Conservation (phyloP, 2,329 filamentous ascomycete genomes). For the Teratosphaeria pseudoeucalypti region DNA sequence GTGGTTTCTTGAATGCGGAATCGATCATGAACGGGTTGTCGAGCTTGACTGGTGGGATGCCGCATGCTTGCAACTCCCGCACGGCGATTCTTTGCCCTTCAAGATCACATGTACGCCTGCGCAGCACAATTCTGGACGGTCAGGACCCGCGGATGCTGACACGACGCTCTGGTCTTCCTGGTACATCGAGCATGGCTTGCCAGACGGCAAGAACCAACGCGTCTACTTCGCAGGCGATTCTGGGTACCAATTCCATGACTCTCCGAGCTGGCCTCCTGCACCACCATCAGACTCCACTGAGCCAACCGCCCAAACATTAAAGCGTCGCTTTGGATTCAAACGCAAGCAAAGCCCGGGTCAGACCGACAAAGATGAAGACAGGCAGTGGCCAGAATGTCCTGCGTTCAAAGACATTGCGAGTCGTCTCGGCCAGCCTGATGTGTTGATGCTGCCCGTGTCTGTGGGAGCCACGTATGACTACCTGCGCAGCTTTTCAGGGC, state of each 20-base stretch:
- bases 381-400: slow-evolving; percentile 2
- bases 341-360: neutral
- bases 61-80: slow-evolving; percentile 17
- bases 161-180: slow-evolving; percentile 40
- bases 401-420: slow-evolving; percentile 1
- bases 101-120: slow-evolving; percentile 36
- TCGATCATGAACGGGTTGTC: slow-evolving; percentile 31
- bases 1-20: slow-evolving; percentile 28
- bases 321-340: neutral
- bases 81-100: neutral
- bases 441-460: slow-evolving; percentile 2
- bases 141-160: slow-evolving; percentile 27
- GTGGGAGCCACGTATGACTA: slow-evolving; percentile 5
- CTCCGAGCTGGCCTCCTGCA: slow-evolving; percentile 3
- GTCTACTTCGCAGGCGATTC: slow-evolving; percentile 38
- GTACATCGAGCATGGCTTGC: slow-evolving; percentile 23
- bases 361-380: neutral
- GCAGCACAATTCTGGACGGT: slow-evolving; percentile 38
- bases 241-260: slow-evolving; percentile 29
- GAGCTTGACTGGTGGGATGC: slow-evolving; percentile 43
- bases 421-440: neutral
- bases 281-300: neutral
- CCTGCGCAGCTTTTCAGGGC: slow-evolving; percentile 1
- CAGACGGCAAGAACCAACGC: slow-evolving; percentile 26
- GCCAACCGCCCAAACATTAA: neutral